A percentile compares a stretch with the other conserved stretches of the same genome.
phyloP scores from a whole-genome alignment of 495 filamentous ascomycete genomes.

The Cercophora samala region DNA sequence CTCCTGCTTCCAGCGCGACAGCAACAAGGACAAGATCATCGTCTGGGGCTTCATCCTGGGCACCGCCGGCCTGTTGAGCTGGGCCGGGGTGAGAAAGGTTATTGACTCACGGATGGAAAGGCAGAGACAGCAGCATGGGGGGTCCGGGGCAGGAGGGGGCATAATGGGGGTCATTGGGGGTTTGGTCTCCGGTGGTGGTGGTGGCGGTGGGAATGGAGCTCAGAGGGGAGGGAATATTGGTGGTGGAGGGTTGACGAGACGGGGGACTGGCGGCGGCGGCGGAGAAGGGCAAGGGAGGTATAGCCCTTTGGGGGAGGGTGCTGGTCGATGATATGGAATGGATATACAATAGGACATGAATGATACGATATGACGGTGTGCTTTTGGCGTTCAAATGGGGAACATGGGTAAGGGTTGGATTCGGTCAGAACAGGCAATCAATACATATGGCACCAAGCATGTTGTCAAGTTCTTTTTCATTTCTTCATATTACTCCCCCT shows the following conservation, averaged over 20 bases:
- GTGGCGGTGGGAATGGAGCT: background rate
- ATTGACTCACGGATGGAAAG: constrained; percentile 29
- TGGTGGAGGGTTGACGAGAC: constrained; percentile 5
- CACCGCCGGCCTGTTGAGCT: constrained; percentile 76
- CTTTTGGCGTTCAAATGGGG: background rate
- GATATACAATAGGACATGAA: background rate
- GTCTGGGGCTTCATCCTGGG: constrained; percentile 89
- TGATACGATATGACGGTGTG: background rate
- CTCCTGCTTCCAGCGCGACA: constrained; percentile 91
- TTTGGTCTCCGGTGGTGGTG: background rate
- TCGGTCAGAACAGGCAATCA: too few relatives aligned
- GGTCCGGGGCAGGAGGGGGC: background rate
- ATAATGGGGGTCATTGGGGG: background rate
- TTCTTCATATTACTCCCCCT: background rate
- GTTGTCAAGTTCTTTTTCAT: background rate
- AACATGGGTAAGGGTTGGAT: too few relatives aligned
- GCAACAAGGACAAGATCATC: constrained; percentile 81
- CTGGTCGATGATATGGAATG: background rate
- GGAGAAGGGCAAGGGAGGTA: constrained; percentile 16
- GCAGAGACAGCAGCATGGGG: background rate
- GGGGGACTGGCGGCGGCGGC: background rate
- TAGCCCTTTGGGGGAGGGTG: constrained; percentile 21
- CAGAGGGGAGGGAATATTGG: background rate
- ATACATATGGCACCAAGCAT: background rate
- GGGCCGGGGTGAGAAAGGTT: constrained; percentile 61